Evolutionary conservation across 148 eudicot species (phyloP).

Genomic region (Suaeda aralocaspica): DNA sequence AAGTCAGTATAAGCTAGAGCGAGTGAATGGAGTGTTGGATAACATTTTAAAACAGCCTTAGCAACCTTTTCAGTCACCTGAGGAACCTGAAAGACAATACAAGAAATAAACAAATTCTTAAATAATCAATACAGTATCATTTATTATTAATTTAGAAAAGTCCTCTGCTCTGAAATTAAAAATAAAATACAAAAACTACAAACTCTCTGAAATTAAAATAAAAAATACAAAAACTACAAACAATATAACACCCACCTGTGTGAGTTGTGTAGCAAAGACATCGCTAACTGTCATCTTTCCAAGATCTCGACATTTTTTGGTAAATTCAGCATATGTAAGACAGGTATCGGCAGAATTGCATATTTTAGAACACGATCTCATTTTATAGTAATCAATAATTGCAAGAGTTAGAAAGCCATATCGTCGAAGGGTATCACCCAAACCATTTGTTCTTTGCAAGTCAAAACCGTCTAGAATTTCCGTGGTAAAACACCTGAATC

Average conservation of each 20-base stretch:
- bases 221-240: too few species aligned
- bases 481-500: conserved; percentile 83
- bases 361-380: conserved; percentile 28
- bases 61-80: conserved; percentile 91
- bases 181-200: too few species aligned
- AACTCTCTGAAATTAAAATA: too few species aligned
- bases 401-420: conserved; percentile 74
- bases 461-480: conserved; percentile 92
- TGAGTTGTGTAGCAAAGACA: conserved; percentile 82
- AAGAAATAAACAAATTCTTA: too few species aligned
- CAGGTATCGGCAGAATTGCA: conserved; percentile 32
- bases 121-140: too few species aligned
- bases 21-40: conserved; percentile 76
- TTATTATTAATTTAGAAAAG: too few species aligned
- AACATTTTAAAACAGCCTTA: conserved; percentile 69
- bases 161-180: too few species aligned
- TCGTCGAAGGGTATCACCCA: conserved; percentile 73
- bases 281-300: conserved; percentile 89
- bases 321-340: conserved; percentile 46
- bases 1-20: conserved; percentile 77
- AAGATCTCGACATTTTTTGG: conserved; percentile 53
- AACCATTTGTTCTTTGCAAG: conserved; percentile 77
- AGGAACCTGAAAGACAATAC: conserved; percentile 57
- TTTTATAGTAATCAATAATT: conserved; percentile 46
- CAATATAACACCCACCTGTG: conserved; percentile 99